Base-by-base conservation (phyloP, 768 basidiomycete genomes). In the Pulveroboletus sp. region DNA sequence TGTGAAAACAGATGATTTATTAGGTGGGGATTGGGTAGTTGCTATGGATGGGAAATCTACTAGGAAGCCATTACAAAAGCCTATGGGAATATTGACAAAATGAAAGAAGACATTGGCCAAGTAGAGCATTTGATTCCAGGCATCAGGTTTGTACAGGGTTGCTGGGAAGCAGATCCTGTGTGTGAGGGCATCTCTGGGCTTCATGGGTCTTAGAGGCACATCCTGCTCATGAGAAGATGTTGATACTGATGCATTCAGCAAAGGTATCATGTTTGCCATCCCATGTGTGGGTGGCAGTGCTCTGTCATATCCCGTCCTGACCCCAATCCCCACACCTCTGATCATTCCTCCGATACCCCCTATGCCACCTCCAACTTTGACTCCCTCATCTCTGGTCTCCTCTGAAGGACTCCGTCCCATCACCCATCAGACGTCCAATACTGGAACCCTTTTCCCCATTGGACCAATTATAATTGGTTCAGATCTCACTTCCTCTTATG, bases 151-250 rank as follows among this genome's bases (percentile, higher is more conserved):
- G 30, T 58, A 58, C 2, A 37, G 54, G 0, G 50, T 58, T 20
- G 4, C 4, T 14, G 48, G 47, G 1, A 7, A 13, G 19, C 20
- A 14, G 20, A 6, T 14, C 9, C 50, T 58, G 47, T 3, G 50
- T 40, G 6, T 13, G 24, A 50, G 55, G 47, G 47, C 56, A 55
- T 2, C 13, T 0, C 5, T 46, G 41, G 40, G 57, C 50, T 8
- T 50, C 43, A 17, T 58, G 57, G 1, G 16, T 19, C 1, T 20
- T 24, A 6, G 40, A 11, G 1, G 45, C 34, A 11, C 50, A 58
- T 6, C 57, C 48, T 6, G 57, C 55, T 26, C 54, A 58, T 58
- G 57, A 2, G 12, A 20, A n/a, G n/a, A n/a, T n/a, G n/a, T n/a
- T n/a, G n/a, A n/a, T n/a, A n/a, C n/a, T n/a, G n/a, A n/a, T n/a